phyloP scores from a whole-genome alignment of 2,329 filamentous ascomycete species.

The Fusarium sp. region DNA sequence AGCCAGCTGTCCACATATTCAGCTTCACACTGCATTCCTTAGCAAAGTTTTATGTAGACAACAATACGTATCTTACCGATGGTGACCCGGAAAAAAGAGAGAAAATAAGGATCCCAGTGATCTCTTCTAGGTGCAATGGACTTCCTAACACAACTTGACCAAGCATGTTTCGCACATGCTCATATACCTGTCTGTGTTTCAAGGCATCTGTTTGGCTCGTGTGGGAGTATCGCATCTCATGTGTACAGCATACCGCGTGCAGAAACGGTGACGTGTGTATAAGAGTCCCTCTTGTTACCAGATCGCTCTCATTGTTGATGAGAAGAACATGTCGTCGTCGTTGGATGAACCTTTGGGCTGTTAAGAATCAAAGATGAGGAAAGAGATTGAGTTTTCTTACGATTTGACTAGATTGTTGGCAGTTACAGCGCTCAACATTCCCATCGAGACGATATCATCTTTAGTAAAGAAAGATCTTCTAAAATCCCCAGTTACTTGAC shows the following conservation, averaged over 20 bases:
- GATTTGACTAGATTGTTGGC: constrained; percentile 18
- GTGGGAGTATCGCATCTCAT: constrained; percentile 49
- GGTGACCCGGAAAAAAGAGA: constrained; percentile 42
- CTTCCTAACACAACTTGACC: constrained; percentile 54
- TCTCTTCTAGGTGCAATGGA: constrained; percentile 54
- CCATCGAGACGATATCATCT: constrained; percentile 18
- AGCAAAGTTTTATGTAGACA: neutral
- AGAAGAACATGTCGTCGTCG: constrained; percentile 23
- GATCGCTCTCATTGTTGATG: constrained; percentile 14
- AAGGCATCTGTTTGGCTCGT: constrained; percentile 14
- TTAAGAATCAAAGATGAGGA: neutral
- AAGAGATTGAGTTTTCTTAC: neutral
- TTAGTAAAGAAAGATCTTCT: constrained; percentile 20
- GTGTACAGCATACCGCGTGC: constrained; percentile 54
- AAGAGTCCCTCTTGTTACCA: constrained; percentile 34
- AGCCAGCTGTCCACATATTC: constrained; percentile 58
- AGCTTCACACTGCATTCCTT: constrained; percentile 23
- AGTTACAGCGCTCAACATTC: constrained; percentile 12
- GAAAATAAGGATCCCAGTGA: constrained; percentile 55
- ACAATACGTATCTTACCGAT: constrained; percentile 17
- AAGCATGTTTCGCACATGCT: constrained; percentile 52
- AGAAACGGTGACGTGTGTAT: constrained; percentile 53
- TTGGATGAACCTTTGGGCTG: constrained; percentile 15
- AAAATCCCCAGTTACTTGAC: constrained; percentile 18
- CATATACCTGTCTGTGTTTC: constrained; percentile 52